Base-by-base conservation (phyloP, 225 moss, liverwort and hornwort genomes). In the Asterella californica region DNA sequence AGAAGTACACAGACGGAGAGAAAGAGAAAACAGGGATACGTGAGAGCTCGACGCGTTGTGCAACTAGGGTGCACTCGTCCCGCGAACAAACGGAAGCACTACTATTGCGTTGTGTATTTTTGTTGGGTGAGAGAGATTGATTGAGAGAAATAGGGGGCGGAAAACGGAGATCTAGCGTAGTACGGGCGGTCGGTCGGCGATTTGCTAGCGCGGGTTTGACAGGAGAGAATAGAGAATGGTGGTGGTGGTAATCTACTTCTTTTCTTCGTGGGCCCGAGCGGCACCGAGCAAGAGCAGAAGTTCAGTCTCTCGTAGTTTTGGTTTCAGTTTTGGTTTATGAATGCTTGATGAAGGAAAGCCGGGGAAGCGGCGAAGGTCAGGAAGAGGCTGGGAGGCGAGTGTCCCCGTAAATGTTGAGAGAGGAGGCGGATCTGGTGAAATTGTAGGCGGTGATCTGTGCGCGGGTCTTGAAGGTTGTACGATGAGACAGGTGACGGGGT, bases 351-450 rank as follows among this genome's bases (percentile, higher is more conserved):
- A 77, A 63, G 77, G 77, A 70, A 59, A 54, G 50, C 24, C 67
- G 78, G 37, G 67, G 15, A 79, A 36, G 52, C 32, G 78, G 30
- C 78, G 78, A 69, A 79, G 52, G 32, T 69, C 69, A 68, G 63
- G 79, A 70, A 79, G 67, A 79, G 79, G 21, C 42, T 36, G 60
- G 57, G 57, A 76, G 59, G 49, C 54, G 34, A 70, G 52, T 79
- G 52, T 52, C 24, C 15, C 53, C 60, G 34, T 79, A n/a, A 69
- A 79, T 79, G 79, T 70, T 68, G 69, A 52, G 79, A 48, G 69
- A 68, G 79, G 52, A 79, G 79, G 79, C 79, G 52, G 79, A 79
- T 79, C 79, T 79, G 50, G 79, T 79, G 79, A 79, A 79, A 53
- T 79, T 79, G 45, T 79, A 79, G 70, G 54, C 15, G 70, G 77